phyloP scores from a whole-genome alignment of 805 yeast genomes.

The Saturnispora silvae region DNA sequence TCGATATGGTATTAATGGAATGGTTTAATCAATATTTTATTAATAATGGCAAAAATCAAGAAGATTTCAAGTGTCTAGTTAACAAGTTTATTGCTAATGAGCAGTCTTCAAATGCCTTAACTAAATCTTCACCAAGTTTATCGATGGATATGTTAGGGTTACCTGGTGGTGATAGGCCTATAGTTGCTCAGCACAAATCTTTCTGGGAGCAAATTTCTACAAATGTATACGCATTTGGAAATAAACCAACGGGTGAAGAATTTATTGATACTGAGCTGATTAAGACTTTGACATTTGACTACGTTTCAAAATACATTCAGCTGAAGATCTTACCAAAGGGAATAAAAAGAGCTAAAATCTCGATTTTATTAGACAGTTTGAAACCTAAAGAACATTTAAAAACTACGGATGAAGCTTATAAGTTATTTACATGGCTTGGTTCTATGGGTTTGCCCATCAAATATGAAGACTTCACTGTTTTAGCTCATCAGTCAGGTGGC shows the following conservation, averaged over 20 bases:
- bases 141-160: slow-evolving; percentile 18
- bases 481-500: slow-evolving; percentile 30
- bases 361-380: slow-evolving; percentile 32
- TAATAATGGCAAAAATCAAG: slow-evolving; percentile 24
- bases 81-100: slow-evolving; percentile 27
- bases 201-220: slow-evolving; percentile 41
- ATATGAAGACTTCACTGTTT: slow-evolving; percentile 27
- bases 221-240: slow-evolving; percentile 32
- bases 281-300: slow-evolving; percentile 21
- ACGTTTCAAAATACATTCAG: slow-evolving; percentile 29
- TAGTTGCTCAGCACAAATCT: slow-evolving; percentile 34
- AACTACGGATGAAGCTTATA: slow-evolving; percentile 28
- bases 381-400: slow-evolving; percentile 29
- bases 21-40: slow-evolving; percentile 28
- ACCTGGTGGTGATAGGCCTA: slow-evolving; percentile 14
- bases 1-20: slow-evolving; percentile 36
- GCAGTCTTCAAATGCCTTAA: slow-evolving; percentile 13
- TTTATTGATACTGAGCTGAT: slow-evolving; percentile 27
- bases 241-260: slow-evolving; percentile 22
- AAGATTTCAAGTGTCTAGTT: slow-evolving; percentile 29
- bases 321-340: slow-evolving; percentile 29
- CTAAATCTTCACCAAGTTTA: slow-evolving; percentile 20
- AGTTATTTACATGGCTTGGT: slow-evolving; percentile 34
- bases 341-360: slow-evolving; percentile 28
- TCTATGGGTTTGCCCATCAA: slow-evolving; percentile 39